Evolutionary conservation across 192 early-diverging fungal genomes (phyloP).

Genomic region (Haplosporangium gracile): DNA sequence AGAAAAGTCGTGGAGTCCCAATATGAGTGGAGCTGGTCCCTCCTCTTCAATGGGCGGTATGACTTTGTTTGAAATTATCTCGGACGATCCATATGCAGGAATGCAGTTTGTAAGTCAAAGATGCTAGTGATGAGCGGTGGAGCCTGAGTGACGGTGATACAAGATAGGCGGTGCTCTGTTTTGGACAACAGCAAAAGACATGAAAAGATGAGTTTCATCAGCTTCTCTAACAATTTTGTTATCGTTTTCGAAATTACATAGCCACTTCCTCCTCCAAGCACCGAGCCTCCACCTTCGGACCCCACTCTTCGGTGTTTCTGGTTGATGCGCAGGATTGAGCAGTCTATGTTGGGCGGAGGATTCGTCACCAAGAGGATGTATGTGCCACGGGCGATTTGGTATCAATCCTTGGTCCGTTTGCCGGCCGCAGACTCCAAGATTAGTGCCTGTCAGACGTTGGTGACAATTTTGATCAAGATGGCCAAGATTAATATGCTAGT

Average conservation of each 20-base stretch:
- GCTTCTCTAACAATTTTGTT: background rate
- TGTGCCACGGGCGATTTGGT: conserved; percentile 57
- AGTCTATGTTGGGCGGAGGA: conserved; percentile 57
- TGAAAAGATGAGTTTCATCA: background rate
- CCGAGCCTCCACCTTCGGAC: conserved; percentile 49
- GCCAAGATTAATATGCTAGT: conserved; percentile 39
- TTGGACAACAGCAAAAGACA: background rate
- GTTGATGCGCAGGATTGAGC: conserved; percentile 58
- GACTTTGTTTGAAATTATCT: conserved; percentile 50
- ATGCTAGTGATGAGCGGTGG: background rate
- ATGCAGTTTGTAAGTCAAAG: conserved; percentile 46
- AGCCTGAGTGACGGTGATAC: background rate
- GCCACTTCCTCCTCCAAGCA: conserved; percentile 38
- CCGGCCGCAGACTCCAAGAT: conserved; percentile 53
- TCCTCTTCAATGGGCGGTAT: conserved; percentile 27
- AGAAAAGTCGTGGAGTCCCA: conserved; percentile 45
- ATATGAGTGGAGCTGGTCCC: background rate
- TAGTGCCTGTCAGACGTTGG: conserved; percentile 49
- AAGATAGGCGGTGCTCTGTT: background rate
- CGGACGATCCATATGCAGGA: conserved; percentile 43
- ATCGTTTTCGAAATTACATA: background rate
- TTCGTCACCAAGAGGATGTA: conserved; percentile 58
- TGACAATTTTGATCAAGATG: conserved; percentile 37
- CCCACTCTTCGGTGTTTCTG: conserved; percentile 56
- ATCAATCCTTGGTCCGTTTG: conserved; percentile 53